phyloP scores from a whole-genome alignment of 768 basidiomycete species.

The Podaxis sp. region DNA sequence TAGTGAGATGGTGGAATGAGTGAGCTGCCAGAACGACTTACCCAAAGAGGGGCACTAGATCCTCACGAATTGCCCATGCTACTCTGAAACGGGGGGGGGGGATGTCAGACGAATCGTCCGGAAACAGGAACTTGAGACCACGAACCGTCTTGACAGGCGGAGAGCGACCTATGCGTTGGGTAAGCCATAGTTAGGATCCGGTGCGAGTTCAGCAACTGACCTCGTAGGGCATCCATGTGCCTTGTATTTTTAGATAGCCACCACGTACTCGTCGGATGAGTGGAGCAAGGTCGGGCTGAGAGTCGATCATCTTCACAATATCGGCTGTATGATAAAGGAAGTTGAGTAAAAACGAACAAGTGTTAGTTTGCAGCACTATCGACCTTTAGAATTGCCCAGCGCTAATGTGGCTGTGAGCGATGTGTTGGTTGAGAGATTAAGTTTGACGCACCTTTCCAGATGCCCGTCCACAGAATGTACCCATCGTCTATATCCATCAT shows the following conservation, averaged over 20 bases:
- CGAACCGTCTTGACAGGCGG: slow-evolving; percentile 74
- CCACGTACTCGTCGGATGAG: slow-evolving; percentile 83
- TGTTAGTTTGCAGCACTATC: slow-evolving; percentile 11
- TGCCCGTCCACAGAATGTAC: slow-evolving; percentile 89
- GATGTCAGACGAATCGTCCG: slow-evolving; percentile 13
- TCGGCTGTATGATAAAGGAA: slow-evolving; percentile 52
- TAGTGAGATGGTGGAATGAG: slow-evolving; percentile 7
- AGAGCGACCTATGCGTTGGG: slow-evolving; percentile 62
- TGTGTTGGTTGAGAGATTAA: background rate
- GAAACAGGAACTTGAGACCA: slow-evolving; percentile 17
- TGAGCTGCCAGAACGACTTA: slow-evolving; percentile 28
- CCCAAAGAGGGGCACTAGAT: slow-evolving; percentile 88
- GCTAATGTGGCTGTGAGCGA: slow-evolving; percentile 37
- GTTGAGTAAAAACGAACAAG: slow-evolving; percentile 8
- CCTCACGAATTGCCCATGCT: slow-evolving; percentile 85
- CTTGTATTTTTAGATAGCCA: slow-evolving; percentile 89
- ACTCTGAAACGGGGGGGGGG: slow-evolving; percentile 46
- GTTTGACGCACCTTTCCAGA: slow-evolving; percentile 79
- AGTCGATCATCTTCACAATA: slow-evolving; percentile 91
- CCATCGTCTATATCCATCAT: slow-evolving; percentile 97
- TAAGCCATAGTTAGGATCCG: background rate
- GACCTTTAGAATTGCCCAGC: slow-evolving; percentile 87
- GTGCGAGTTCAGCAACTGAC: slow-evolving; percentile 33
- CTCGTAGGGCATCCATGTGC: slow-evolving; percentile 94
- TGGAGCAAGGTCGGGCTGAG: slow-evolving; percentile 81